Evolutionary conservation across 2,329 filamentous ascomycete genomes (phyloP).

Genomic region (Sclerotinia trifoliorum): DNA sequence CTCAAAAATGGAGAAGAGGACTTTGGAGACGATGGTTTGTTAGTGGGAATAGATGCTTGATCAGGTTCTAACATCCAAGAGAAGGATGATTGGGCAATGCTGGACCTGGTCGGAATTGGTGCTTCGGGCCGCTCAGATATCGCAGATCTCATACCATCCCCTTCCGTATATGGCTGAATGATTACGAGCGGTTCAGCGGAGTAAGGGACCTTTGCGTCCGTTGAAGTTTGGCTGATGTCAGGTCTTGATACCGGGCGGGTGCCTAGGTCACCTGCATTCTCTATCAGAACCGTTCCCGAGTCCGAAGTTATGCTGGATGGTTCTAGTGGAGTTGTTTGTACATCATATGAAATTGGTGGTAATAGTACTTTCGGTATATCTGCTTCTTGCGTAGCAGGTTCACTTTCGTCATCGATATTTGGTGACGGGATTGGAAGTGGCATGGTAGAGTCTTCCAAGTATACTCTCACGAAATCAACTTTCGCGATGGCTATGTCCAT

Average conservation of each 20-base stretch:
- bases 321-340: not conserved
- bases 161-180: not conserved
- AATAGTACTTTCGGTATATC: conserved; percentile 20
- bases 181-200: not conserved
- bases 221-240: not conserved
- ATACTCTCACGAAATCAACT: conserved; percentile 63
- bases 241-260: not conserved
- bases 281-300: not conserved
- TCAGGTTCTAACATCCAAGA: conserved; percentile 71
- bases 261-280: not conserved
- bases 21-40: conserved; percentile 33
- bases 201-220: not conserved
- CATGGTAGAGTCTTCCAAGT: conserved; percentile 57
- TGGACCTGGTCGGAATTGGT: conserved; percentile 60
- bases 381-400: conserved; percentile 10
- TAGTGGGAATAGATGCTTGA: conserved; percentile 26
- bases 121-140: conserved; percentile 35
- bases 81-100: conserved; percentile 71
- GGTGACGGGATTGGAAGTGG: conserved; percentile 43
- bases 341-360: conserved; percentile 11
- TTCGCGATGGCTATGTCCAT: conserved; percentile 62
- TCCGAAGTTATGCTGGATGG: not conserved
- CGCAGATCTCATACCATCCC: conserved; percentile 21
- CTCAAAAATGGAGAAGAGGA: conserved; percentile 37
- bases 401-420: not conserved